Conservation (phyloP, 768 basidiomycete species). For the Phaffia australis region DNA sequence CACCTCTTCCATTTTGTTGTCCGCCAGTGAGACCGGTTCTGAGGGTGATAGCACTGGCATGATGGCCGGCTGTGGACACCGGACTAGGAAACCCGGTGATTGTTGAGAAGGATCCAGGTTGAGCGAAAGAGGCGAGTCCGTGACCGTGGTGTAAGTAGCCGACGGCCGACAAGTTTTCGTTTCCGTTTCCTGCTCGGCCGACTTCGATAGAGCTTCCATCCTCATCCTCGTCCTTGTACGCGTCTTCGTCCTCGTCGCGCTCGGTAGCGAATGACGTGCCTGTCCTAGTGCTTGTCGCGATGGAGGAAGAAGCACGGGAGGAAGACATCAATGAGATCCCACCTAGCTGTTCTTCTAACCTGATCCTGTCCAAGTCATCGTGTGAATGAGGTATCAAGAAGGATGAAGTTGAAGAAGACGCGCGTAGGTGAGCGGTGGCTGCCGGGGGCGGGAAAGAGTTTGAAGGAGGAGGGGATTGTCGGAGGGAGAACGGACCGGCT, state of each 20-base stretch:
- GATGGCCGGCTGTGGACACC: slow-evolving; percentile 74
- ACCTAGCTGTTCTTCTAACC: slow-evolving; percentile 19
- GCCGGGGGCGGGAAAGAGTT: slow-evolving; percentile 13
- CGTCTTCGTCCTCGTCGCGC: not conserved
- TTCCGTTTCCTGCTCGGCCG: slow-evolving; percentile 6
- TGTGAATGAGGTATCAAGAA: slow-evolving; percentile 23
- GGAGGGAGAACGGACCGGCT: slow-evolving; percentile 1
- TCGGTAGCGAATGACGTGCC: not conserved
- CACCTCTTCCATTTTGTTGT: slow-evolving; percentile 42
- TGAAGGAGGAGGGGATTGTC: not conserved
- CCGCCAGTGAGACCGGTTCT: slow-evolving; percentile 61
- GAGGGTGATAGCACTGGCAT: slow-evolving; percentile 77
- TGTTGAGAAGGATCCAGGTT: slow-evolving; percentile 9
- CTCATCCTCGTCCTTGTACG: slow-evolving; percentile 4
- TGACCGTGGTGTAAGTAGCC: not conserved
- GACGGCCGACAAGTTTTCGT: slow-evolving; percentile 13
- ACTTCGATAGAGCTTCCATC: slow-evolving; percentile 22
- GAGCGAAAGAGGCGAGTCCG: not conserved
- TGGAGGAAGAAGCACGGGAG: slow-evolving; percentile 19
- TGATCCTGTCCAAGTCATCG: slow-evolving; percentile 21
- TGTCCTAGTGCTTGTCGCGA: not conserved
- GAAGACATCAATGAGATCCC: slow-evolving; percentile 22
- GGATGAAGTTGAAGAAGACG: not conserved
- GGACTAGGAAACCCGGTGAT: slow-evolving; percentile 3
- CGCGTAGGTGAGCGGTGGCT: not conserved